Base-by-base conservation (phyloP, 2,329 filamentous ascomycete genomes). In the Diplocarpon rosae region DNA sequence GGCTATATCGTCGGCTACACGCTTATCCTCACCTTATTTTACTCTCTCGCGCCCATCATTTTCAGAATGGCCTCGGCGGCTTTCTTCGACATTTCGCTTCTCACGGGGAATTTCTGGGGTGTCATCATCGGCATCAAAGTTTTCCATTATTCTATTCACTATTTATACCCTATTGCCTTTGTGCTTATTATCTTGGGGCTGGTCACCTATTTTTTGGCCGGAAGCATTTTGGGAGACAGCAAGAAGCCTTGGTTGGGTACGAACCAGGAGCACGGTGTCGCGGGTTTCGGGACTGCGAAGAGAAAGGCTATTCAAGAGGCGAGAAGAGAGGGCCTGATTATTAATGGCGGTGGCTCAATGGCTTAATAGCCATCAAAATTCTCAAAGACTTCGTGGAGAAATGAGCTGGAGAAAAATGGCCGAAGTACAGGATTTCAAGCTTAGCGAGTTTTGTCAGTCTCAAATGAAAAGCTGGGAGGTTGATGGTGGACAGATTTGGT, bases 61-160 rank as follows among this genome's bases (percentile, higher is more conserved):
- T 81, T 96, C 66, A 85, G 92, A 53, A 83, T 96, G 69, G 84
- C 84, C 24, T 85, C 78, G 13, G 92, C 92, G 2, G 90, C 89
- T 15, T 95, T 98, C 67, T 93, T 95, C 71, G 94, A 98, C 65
- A 94, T 96, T 59, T 90, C 84, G 7, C 70, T 98, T 53, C 71
- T 98, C 48, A 96, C 92, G 2, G 86, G 81, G 56, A 95, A 94
- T 67, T 96, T 96, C 69, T 98, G 92, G 92, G 89, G 88, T 53
- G 83, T 94, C 50, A 83, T 93, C 54, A 90, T 98, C 56, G 92
- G 92, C 39, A 78, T 93, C 55, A 75, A 81, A 61, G 85, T 96
- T 39, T 94, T 98, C 59, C 78, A 82, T 36, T 76, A 84, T 56
- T 66, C 66, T 33, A 78, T 98, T 46, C 85, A 95, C 67, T 95